Evolutionary conservation across 2,329 filamentous ascomycete genomes (phyloP).

Genomic region (Thyridium curvatum): DNA sequence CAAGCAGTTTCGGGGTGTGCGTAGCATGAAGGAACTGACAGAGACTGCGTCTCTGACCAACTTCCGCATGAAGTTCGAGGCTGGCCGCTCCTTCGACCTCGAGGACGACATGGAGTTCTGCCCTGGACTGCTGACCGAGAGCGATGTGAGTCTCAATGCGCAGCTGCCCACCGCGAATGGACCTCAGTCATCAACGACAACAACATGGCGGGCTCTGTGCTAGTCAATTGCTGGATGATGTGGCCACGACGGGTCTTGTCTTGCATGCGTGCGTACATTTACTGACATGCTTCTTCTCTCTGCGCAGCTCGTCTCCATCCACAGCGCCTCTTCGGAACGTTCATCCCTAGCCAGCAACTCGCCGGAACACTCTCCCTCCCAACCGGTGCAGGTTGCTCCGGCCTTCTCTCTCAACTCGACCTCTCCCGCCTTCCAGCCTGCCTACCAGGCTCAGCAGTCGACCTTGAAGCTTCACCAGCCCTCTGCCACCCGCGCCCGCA

Average conservation of each 20-base stretch:
- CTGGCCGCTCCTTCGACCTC: conserved; percentile 86
- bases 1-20: conserved; percentile 79
- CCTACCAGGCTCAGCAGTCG: conserved; percentile 58
- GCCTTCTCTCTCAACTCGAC: conserved; percentile 67
- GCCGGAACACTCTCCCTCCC: conserved; percentile 83
- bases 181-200: too few species aligned
- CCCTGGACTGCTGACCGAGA: conserved; percentile 85
- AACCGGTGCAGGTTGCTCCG: conserved; percentile 71
- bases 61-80: conserved; percentile 85
- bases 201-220: too few species aligned
- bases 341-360: conserved; percentile 94
- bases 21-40: conserved; percentile 78
- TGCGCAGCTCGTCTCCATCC: conserved; percentile 83
- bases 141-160: conserved; percentile 62
- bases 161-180: background rate
- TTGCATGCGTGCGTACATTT: too few species aligned
- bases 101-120: conserved; percentile 97
- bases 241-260: too few species aligned
- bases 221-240: too few species aligned
- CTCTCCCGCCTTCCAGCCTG: conserved; percentile 60
- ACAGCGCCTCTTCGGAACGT: conserved; percentile 82
- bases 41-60: conserved; percentile 70
- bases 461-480: conserved; percentile 86
- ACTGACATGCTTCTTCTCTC: conserved; percentile 27
- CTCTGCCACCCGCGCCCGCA: conserved; percentile 79